Base-by-base conservation (phyloP, 2,329 filamentous ascomycete genomes). In the Truncatella angustata region DNA sequence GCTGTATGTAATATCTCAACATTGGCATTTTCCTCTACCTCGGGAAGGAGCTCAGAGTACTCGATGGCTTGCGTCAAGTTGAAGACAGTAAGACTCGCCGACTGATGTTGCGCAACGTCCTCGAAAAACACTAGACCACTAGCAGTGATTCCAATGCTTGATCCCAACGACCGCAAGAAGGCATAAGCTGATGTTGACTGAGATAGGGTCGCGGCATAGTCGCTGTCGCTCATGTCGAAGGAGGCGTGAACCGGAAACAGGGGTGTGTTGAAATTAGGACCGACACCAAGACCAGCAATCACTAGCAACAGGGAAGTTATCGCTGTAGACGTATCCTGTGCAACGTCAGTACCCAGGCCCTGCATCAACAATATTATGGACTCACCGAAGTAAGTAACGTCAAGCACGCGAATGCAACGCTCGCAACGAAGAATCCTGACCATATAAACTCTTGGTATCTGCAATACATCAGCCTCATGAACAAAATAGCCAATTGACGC, bases 41-140 rank as follows among this genome's bases (percentile, higher is more conserved):
- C 14, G 5, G 30, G 36, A 14, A 49, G 45, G 4, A 36, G 30
- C 12, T 49, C 30, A 5, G 45, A 30, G 34, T 49, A 34, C 34
- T 39, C 45, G 34, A 36, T 49, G 30, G 45, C 45, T 16, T 49
- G 45, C 5, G 45, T 49, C 30, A 49, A 11, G 23, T 49, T 49
- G 23, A 49, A 49, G 20, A 49, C 32, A 10, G 24, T 16, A 3
- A 49, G 32, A 34, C 30, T 49, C 16, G 45, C 32, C 21, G 37
- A 34, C 21, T 49, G 45, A 28, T 49, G 43, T 12, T 49, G 18
- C 5, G 45, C 21, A 5, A 49, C 12, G 21, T 49, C 45, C n/a
- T 49, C 32, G 20, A 49, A 49, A n/a, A 49, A 49, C 5, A 49
- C 45, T n/a, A 49, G 4, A 11, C 45, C 45, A 20, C 45, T 49